Percentiles rank a stretch among this genome's conserved stretches.
phyloP scores from a whole-genome alignment of 257 asterid genomes.

The Marsdenia floribunda region DNA sequence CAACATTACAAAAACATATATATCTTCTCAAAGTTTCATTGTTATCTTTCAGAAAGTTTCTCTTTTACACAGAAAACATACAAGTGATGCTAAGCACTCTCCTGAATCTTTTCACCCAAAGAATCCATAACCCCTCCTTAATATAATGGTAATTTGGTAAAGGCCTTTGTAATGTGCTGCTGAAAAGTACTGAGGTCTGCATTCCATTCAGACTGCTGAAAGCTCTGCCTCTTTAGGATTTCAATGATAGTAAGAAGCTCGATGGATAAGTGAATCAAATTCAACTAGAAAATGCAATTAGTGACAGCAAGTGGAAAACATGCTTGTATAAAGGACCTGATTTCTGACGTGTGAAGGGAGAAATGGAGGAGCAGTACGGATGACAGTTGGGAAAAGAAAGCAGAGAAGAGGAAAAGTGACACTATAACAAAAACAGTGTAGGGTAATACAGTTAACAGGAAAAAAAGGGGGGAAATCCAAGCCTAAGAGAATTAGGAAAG shows the following conservation, averaged over 20 bases:
- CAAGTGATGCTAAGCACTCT: neutral
- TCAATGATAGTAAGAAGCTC: neutral
- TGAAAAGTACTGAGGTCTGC: neutral
- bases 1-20: neutral
- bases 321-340: neutral
- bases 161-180: neutral
- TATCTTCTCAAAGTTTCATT: neutral
- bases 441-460: no score
- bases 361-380: neutral
- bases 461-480: no score
- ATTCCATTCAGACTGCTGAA: neutral
- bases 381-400: neutral
- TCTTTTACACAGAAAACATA: neutral
- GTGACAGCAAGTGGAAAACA: neutral
- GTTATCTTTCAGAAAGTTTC: neutral
- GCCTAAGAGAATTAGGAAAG: no score
- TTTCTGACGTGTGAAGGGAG: neutral
- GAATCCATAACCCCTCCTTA: neutral
- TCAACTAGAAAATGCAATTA: neutral
- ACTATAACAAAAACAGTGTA: no score
- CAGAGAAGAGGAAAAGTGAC: no score
- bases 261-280: neutral
- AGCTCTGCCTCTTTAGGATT: neutral
- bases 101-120: neutral
- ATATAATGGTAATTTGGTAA: neutral